phyloP scores from a whole-genome alignment of 306 rosid species.

The Vigna angularis region DNA sequence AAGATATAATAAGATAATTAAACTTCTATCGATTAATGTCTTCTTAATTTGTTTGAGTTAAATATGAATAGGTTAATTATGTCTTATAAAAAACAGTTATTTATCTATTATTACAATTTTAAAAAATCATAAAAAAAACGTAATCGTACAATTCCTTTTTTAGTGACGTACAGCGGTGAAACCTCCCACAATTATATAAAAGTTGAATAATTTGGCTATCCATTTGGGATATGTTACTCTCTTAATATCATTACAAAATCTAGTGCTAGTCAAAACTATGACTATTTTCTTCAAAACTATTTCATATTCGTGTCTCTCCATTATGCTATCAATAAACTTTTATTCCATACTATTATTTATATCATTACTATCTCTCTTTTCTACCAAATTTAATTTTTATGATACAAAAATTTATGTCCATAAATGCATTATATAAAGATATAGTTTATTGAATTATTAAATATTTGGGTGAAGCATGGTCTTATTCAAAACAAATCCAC shows the following conservation, averaged over 20 bases:
- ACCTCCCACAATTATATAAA: not conserved
- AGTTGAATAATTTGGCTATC: not conserved
- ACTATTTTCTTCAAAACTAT: not conserved
- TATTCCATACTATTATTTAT: not conserved
- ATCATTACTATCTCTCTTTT: not conserved
- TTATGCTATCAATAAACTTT: not conserved
- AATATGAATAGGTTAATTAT: too few species aligned
- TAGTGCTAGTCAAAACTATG: not conserved
- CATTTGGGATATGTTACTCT: not conserved
- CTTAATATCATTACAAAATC: slow-evolving; percentile 6
- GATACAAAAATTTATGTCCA: not conserved
- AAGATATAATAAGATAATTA: too few species aligned
- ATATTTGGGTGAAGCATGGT: too few species aligned
- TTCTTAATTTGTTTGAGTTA: too few species aligned
- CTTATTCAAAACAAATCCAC: too few species aligned
- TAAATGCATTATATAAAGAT: not conserved
- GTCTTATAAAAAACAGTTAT: not conserved
- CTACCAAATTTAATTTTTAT: not conserved
- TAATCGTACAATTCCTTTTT: not conserved
- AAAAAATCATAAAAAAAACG: not conserved
- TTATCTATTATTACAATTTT: not conserved
- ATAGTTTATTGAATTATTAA: too few species aligned
- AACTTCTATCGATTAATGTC: too few species aligned
- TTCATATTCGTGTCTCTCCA: not conserved
- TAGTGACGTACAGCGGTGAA: slow-evolving; percentile 20